Conservation (phyloP, 805 yeast genomes). For the Lachancea thermotolerans region DNA sequence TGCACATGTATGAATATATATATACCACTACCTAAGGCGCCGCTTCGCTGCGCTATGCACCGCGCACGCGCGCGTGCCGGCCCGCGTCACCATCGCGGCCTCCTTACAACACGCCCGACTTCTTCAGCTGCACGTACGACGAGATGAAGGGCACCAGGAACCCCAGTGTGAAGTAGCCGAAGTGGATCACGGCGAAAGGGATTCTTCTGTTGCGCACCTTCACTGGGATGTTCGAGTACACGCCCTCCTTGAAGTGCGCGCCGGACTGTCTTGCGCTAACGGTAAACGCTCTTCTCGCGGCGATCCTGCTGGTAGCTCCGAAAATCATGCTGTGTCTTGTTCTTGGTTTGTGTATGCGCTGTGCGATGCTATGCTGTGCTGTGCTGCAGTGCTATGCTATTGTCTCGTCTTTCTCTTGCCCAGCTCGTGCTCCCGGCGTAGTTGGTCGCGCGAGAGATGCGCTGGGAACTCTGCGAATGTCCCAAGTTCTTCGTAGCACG, state of each 20-base stretch:
- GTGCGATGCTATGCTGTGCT: background rate
- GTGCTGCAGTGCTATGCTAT: no score
- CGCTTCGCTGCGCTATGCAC: no score
- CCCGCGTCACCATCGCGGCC: no score
- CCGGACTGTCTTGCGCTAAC: constrained; percentile 41
- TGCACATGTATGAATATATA: no score
- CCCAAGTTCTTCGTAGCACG: no score
- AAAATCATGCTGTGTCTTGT: constrained; percentile 19
- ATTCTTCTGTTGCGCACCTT: constrained; percentile 88
- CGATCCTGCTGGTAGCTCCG: constrained; percentile 28
- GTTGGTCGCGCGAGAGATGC: no score
- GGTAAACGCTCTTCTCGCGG: constrained; percentile 43
- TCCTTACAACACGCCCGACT: constrained; percentile 58
- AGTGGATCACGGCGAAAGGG: constrained; percentile 78
- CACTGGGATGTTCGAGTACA: constrained; percentile 90
- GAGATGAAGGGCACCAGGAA: constrained; percentile 74
- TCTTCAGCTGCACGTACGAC: constrained; percentile 75
- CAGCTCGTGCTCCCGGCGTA: background rate
- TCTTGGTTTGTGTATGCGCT: background rate
- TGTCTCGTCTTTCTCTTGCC: background rate
- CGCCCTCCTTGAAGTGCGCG: constrained; percentile 67
- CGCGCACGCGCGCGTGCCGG: no score
- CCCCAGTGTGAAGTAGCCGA: constrained; percentile 69
- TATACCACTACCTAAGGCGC: no score
- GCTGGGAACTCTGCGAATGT: no score